Base-by-base conservation (phyloP, 1,284 basidiomycete species). In the Blastosporella zonata region DNA sequence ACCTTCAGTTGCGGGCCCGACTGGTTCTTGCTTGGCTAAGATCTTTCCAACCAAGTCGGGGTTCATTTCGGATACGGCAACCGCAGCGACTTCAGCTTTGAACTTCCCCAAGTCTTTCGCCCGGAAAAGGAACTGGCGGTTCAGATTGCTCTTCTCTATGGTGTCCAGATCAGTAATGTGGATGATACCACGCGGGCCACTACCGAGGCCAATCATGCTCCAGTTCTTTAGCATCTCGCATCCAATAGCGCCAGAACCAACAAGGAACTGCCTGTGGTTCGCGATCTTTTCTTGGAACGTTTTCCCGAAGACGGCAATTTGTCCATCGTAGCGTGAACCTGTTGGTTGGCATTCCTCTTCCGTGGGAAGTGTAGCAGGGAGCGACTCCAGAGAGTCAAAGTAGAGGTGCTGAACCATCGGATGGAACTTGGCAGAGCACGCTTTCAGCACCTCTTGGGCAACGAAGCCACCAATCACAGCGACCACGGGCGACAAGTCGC, bases 171-270 rank as follows among this genome's bases (percentile, higher is more conserved):
- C 97, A 12, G 97, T 99, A 45, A 99, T 93, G 62, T 95, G 86
- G 54, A 99, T 93, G 47, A 81, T 72, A 18, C 93, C 97, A 46
- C 86, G 74, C 12, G 83, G 75, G 2, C 91, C 93, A 34, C 87
- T 81, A 10, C 83, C 96, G 40, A 99, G 75, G 57, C 97, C 97
- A 82, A 99, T 97, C 93, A 99, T 94, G 61, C 91, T 90, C 97
- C 97, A 99, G 71, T 99, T 99, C 79, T 99, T 99, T 63, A 99
- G 74, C 97, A 99, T 99, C 72, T 99, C 97, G 65, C 97, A 99
- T 20, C 97, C 97, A 66, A 99, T 99, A 38, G 97, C 97, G 52
- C 97, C 97, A 18, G 96, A 88, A 6, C 97, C 97, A 45, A 99
- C 97, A 23, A 99, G 80, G 81, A 99, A 99, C 65, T 99, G 92